Percentiles rank a stretch among this genome's conserved stretches.
phyloP scores from a whole-genome alignment of 2,329 filamentous ascomycete genomes.

The Akanthomyces uredinophilus region DNA sequence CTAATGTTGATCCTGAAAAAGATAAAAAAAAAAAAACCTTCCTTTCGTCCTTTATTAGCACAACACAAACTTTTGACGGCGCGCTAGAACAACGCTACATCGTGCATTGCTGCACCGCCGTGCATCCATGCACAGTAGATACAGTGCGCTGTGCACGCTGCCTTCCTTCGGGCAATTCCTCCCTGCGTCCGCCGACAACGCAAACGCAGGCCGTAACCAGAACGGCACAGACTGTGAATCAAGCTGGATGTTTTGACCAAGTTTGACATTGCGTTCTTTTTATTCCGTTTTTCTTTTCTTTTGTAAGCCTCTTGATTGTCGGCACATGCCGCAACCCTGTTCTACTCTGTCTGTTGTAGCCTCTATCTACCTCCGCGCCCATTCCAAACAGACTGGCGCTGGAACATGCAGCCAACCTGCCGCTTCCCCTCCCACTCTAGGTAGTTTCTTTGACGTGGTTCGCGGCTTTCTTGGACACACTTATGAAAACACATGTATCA shows the following conservation, averaged over 20 bases:
- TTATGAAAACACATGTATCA: background rate
- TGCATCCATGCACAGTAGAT: background rate
- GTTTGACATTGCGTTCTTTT: background rate
- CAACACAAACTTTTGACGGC: background rate
- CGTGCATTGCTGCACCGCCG: background rate
- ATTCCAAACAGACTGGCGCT: conserved; percentile 3
- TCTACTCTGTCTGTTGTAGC: background rate
- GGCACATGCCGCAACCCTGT: background rate
- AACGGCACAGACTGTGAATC: background rate
- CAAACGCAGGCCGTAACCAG: background rate
- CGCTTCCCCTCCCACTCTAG: background rate
- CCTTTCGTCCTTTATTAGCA: too few species aligned
- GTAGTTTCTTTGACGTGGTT: background rate
- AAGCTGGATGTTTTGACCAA: background rate
- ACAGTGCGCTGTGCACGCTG: background rate
- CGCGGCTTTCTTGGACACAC: background rate
- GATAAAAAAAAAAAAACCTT: background rate
- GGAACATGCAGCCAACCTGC: background rate
- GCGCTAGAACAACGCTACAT: background rate
- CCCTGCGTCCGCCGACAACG: background rate
- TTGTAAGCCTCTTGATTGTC: background rate
- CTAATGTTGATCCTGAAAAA: background rate
- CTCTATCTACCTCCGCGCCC: background rate
- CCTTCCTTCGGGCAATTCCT: background rate
- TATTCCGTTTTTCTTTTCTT: background rate